Base-by-base conservation (phyloP, 768 basidiomycete genomes). In the Peribolospora baueri region DNA sequence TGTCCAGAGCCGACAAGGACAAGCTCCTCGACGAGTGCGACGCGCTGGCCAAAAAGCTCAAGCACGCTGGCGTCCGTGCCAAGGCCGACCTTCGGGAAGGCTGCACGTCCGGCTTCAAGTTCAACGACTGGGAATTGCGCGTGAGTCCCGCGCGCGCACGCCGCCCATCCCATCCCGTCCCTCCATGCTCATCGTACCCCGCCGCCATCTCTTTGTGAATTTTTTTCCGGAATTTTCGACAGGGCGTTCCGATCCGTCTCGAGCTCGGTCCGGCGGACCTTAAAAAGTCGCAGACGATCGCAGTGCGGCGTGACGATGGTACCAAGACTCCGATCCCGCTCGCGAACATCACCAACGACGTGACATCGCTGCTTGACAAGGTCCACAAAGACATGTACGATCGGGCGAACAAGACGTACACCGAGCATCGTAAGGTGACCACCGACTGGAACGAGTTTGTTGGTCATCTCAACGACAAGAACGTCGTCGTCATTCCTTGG, bases 71-170 rank as follows among this genome's bases (percentile, higher is more conserved):
- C 49, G 68, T 97, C 59, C 74, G 83, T 59, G 84, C 84, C 42
- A 85, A 81, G 68, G 85, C 85, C 2, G 93, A 98, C 71, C 71
- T 88, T 58, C 72, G 91, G 57, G 93, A 97, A 3, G 87, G 84
- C 6, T 93, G 97, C 68, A 97, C 91, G 40, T 93, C 93, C 7
- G 93, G 93, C 40, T 97, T 82, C 72, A 98, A 98, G 71, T 98
- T 93, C 73, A 93, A 95, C 66, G 86, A 97, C 64, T 95, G 91
- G 88, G 93, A 98, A 72, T 82, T 95, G 70, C 85, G 91, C 78
- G 86, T 83, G 58, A 50, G 69, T 57, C 55, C 43, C 38, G 13
- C 43, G 25, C 25, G 25, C 25, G 40, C 7, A 2, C 39, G 11
- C 46, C 40, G n/a, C 40, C 36, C 46, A 37, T 14, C 13, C 38